Conservation (phyloP, 2,329 filamentous ascomycete species). For the Penicillium sp. region DNA sequence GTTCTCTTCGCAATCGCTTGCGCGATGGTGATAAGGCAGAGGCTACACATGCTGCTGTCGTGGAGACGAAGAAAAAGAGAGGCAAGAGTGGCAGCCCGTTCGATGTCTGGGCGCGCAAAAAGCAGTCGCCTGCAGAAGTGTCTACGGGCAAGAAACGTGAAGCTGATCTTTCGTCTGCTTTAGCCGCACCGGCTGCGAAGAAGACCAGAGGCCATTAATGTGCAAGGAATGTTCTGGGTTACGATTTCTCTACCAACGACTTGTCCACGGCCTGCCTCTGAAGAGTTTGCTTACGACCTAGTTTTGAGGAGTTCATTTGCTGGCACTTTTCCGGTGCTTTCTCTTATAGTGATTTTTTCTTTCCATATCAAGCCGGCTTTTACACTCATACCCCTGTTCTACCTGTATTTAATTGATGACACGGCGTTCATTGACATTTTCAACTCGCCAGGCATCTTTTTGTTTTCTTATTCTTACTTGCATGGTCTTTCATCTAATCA, state of each 20-base stretch:
- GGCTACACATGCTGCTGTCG: slow-evolving; percentile 16
- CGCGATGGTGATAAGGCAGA: slow-evolving; percentile 22
- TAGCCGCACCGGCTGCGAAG: slow-evolving; percentile 26
- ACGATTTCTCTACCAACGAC: background rate
- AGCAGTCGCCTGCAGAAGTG: slow-evolving; percentile 25
- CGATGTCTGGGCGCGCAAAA: slow-evolving; percentile 37
- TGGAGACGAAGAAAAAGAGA: slow-evolving; percentile 23
- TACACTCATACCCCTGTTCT: slow-evolving; percentile 1
- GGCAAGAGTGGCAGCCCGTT: slow-evolving; percentile 37
- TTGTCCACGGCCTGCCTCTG: background rate
- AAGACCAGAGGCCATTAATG: slow-evolving; percentile 19
- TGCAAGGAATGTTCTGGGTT: background rate
- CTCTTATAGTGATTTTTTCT: background rate
- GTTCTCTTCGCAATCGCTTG: slow-evolving; percentile 31
- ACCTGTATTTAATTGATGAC: slow-evolving; percentile 2
- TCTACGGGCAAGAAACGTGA: slow-evolving; percentile 34
- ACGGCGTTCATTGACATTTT: slow-evolving; percentile 1
- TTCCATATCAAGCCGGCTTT: background rate
- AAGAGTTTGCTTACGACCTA: background rate
- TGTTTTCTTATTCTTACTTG: slow-evolving; percentile 1
- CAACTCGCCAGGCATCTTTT: background rate
- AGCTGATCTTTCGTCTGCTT: slow-evolving; percentile 25
- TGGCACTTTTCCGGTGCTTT: background rate
- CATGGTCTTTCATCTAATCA: background rate
- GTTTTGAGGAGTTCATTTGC: slow-evolving; percentile 6